Percentiles rank a stretch among this genome's conserved stretches.
phyloP scores from a whole-genome alignment of 805 yeast species.

The Pichia cabralensis region DNA sequence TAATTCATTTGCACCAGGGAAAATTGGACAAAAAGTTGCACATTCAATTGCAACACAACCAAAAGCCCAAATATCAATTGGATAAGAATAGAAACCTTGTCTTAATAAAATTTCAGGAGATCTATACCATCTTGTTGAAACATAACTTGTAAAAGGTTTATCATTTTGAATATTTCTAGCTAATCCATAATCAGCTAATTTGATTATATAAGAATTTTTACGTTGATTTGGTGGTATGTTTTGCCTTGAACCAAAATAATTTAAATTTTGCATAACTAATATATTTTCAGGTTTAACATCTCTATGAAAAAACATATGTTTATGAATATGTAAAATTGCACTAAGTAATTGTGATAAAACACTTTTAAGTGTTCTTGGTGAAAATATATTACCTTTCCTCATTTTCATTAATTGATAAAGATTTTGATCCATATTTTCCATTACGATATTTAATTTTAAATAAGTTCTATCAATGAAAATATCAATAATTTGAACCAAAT shows the following conservation, averaged over 20 bases:
- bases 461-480: conserved; percentile 59
- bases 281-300: conserved; percentile 94
- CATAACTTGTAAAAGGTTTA: conserved; percentile 61
- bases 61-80: conserved; percentile 82
- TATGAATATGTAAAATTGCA: conserved; percentile 79
- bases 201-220: conserved; percentile 46
- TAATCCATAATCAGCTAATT: conserved; percentile 73
- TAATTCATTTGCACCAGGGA: conserved; percentile 72
- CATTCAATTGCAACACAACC: conserved; percentile 70
- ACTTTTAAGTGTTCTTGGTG: conserved; percentile 50
- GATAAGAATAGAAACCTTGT: conserved; percentile 49
- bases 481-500: conserved; percentile 67
- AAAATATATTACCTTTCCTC: conserved; percentile 43
- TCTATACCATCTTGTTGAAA: conserved; percentile 80
- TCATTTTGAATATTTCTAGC: conserved; percentile 49
- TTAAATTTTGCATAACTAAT: conserved; percentile 49
- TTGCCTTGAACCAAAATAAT: conserved; percentile 37
- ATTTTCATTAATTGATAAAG: conserved; percentile 66
- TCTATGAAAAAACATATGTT: conserved; percentile 62
- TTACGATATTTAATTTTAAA: conserved; percentile 63
- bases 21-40: conserved; percentile 64
- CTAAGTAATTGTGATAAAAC: conserved; percentile 61
- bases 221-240: conserved; percentile 31
- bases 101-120: conserved; percentile 73
- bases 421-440: conserved; percentile 84